Conservation (phyloP, 2,329 filamentous ascomycete genomes). For the Hypoxylon sp. region DNA sequence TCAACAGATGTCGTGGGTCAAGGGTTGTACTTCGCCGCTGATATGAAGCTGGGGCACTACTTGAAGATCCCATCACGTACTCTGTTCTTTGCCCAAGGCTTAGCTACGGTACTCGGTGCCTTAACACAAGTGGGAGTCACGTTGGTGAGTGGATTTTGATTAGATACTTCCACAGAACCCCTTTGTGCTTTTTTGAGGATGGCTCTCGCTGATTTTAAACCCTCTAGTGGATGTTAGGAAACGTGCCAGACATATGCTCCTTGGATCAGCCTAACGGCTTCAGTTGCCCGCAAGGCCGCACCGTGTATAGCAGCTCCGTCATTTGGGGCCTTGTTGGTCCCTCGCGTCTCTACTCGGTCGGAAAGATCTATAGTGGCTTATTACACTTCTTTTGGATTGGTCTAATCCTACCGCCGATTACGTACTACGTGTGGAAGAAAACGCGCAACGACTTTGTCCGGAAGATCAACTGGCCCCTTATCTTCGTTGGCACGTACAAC, state of each 20-base stretch:
- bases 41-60: slow-evolving; percentile 67
- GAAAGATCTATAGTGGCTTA: slow-evolving; percentile 62
- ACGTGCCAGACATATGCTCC: slow-evolving; percentile 60
- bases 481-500: slow-evolving; percentile 57
- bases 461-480: slow-evolving; percentile 57
- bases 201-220: slow-evolving; percentile 5
- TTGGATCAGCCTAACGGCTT: slow-evolving; percentile 61
- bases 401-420: slow-evolving; percentile 58
- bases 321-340: slow-evolving; percentile 69
- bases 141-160: slow-evolving; percentile 30
- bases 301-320: slow-evolving; percentile 63
- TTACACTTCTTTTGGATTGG: slow-evolving; percentile 68
- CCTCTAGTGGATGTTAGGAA: slow-evolving; percentile 52
- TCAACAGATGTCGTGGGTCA: slow-evolving; percentile 60
- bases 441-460: slow-evolving; percentile 54
- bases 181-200: neutral
- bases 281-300: slow-evolving; percentile 64
- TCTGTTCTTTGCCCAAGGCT: slow-evolving; percentile 63
- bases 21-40: slow-evolving; percentile 62
- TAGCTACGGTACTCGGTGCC: slow-evolving; percentile 63
- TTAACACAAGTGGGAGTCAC: slow-evolving; percentile 60
- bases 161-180: neutral
- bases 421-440: slow-evolving; percentile 59
- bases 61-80: slow-evolving; percentile 65
- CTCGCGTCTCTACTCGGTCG: slow-evolving; percentile 61